Conservation (phyloP, 2,329 filamentous ascomycete genomes). For the Cordyceps fumosorosea region DNA sequence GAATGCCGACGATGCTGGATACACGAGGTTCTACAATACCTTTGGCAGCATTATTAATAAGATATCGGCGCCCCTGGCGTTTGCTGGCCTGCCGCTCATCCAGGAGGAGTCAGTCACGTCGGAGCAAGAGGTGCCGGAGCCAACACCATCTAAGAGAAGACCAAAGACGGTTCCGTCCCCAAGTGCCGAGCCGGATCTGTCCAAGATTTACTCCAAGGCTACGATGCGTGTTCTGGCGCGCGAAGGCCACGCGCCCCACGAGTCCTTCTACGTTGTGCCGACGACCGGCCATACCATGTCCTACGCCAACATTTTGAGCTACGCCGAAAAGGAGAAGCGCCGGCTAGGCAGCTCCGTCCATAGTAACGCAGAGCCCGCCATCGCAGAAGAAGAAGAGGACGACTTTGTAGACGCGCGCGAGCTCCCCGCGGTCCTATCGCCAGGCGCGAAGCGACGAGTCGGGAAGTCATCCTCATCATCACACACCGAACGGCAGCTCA, state of each 20-base stretch:
- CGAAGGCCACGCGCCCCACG: conserved; percentile 56
- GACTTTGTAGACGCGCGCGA: conserved; percentile 87
- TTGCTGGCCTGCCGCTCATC: conserved; percentile 80
- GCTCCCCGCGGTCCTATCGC: conserved; percentile 43
- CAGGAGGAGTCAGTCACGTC: conserved; percentile 37
- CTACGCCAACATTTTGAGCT: conserved; percentile 81
- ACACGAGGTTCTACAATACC: conserved; percentile 84
- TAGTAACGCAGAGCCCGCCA: conserved; percentile 39
- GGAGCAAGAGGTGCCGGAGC: conserved; percentile 27
- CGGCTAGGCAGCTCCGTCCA: conserved; percentile 48
- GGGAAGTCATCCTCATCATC: conserved; percentile 30
- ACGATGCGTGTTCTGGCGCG: conserved; percentile 73
- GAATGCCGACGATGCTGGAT: conserved; percentile 63
- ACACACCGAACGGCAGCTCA: conserved; percentile 37
- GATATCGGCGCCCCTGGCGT: conserved; percentile 84
- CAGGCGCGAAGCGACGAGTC: conserved; percentile 33
- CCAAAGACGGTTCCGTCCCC: conserved; percentile 26
- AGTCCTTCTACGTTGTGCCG: conserved; percentile 93
- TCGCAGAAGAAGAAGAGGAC: conserved; percentile 60
- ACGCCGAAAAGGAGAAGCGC: conserved; percentile 59
- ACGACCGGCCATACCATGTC: conserved; percentile 86
- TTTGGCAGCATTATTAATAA: conserved; percentile 85
- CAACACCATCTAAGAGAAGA: conserved; percentile 32
- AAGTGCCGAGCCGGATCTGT: conserved; percentile 65
- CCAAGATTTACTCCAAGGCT: conserved; percentile 76